Evolutionary conservation across 2,329 filamentous ascomycete species (phyloP).

Genomic region (Aspergillus ochraceoroseus): DNA sequence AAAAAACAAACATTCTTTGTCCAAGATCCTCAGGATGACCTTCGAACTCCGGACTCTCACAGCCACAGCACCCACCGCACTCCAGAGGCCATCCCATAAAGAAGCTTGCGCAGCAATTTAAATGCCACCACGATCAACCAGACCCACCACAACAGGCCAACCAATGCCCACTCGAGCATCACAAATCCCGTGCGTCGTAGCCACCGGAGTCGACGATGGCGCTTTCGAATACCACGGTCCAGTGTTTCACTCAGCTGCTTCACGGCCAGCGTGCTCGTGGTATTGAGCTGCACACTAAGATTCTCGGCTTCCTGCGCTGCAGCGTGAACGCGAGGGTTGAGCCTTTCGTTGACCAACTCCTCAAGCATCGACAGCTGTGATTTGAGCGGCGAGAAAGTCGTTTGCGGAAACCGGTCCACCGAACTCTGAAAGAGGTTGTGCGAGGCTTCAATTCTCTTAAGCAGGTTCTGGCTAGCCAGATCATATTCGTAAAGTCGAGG

Average conservation of each 20-base stretch:
- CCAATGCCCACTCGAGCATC: slow-evolving; percentile 77
- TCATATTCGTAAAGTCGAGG: slow-evolving; percentile 50
- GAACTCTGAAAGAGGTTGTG: slow-evolving; percentile 43
- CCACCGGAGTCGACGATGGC: slow-evolving; percentile 70
- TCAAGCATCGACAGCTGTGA: slow-evolving; percentile 43
- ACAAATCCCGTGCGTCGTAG: slow-evolving; percentile 72
- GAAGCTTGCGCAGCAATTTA: slow-evolving; percentile 59
- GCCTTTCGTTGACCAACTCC: slow-evolving; percentile 44
- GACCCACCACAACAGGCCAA: slow-evolving; percentile 89
- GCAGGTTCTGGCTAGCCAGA: slow-evolving; percentile 50
- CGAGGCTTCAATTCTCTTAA: slow-evolving; percentile 46
- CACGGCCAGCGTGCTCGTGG: slow-evolving; percentile 70
- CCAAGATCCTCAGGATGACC: too few relatives aligned
- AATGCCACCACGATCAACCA: slow-evolving; percentile 83
- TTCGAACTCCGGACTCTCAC: too few relatives aligned
- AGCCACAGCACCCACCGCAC: slow-evolving; percentile 84
- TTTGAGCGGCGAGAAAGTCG: slow-evolving; percentile 44
- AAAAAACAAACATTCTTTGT: too few relatives aligned
- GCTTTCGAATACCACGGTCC: slow-evolving; percentile 62
- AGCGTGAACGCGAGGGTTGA: slow-evolving; percentile 58
- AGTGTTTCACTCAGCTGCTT: slow-evolving; percentile 77
- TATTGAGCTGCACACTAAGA: slow-evolving; percentile 69
- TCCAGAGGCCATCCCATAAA: slow-evolving; percentile 55
- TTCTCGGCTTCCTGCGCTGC: slow-evolving; percentile 76
- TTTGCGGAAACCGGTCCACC: slow-evolving; percentile 46